Evolutionary conservation across 352 stramenopile genomes (phyloP).

Genomic region (Phytophthora constricta): DNA sequence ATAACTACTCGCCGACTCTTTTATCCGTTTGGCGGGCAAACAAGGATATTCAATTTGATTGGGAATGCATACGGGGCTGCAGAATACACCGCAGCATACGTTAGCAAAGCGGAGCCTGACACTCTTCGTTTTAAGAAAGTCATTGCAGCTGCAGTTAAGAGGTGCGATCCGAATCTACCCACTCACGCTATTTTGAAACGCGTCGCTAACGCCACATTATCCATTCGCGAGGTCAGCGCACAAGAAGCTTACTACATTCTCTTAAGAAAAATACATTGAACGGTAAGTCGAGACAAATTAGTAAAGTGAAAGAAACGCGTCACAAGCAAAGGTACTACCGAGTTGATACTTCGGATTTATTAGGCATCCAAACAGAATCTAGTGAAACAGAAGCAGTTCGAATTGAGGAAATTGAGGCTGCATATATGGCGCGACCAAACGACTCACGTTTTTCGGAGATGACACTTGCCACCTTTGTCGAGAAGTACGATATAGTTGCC

Average conservation of each 20-base stretch:
- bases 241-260: constrained; percentile 8
- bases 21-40: constrained; percentile 22
- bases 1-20: constrained; percentile 17
- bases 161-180: constrained; percentile 12
- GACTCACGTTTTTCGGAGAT: background rate
- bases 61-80: constrained; percentile 33
- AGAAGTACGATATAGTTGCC: constrained; percentile 2
- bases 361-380: background rate
- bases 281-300: constrained; percentile 3
- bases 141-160: constrained; percentile 19
- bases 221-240: background rate
- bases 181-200: constrained; percentile 4
- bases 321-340: constrained; percentile 3
- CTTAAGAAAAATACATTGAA: constrained; percentile 1
- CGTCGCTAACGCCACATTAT: constrained; percentile 2
- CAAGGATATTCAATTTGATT: constrained; percentile 34
- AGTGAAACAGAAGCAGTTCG: background rate
- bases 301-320: background rate
- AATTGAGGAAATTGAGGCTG: constrained; percentile 1
- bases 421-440: background rate
- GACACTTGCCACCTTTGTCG: background rate
- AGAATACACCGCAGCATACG: constrained; percentile 35
- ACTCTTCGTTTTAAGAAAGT: background rate
- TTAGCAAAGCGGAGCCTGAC: constrained; percentile 21
- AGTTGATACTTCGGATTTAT: background rate